Base-by-base conservation (phyloP, 345 rosid genomes). In the Heritiera littoralis region DNA sequence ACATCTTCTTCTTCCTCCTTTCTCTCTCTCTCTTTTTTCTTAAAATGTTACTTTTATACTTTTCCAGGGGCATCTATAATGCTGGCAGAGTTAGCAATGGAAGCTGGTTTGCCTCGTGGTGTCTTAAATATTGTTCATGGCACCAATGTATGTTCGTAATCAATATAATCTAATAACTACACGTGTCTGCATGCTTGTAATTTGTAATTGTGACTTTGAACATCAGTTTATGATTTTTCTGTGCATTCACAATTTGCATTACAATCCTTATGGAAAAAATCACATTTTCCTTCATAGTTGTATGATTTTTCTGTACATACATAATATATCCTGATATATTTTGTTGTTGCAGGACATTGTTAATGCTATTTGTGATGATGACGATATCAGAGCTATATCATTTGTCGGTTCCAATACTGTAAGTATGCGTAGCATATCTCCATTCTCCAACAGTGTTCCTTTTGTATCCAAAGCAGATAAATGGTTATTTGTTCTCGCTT, bases 341-440 rank as follows among this genome's bases (percentile, higher is more conserved):
- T 28, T 63, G 74, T 76, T 77, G 78, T 77, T 45, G 63, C 91
- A 95, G 99, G 98, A 92, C 79, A 81, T 90, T 76, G 99, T 95
- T 66, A 92, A 95, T 84, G 95, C 98, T 61, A 93, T 96, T 86
- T 96, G 99, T 83, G 99, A 96, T 81, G 88, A 94, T 54, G 94
- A 90, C 0, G 79, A 90, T 71, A 88, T 96, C 82, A 90, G 84
- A 83, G 99, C 99, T 69, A 83, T 96, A 78, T 96, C 99, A 43
- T 96, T 96, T 81, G 99, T 95, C 66, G 99, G 99, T 79, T 95
- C 99, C 0, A 93, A 95, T 82, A 88, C 84, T 51, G 99, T 95
- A 91, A 91, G 97, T 85, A 77, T 74, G 55, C 58, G 4, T 46
- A n/a, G 10, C 61, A 56, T n/a, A 7, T n/a, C 9, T 56, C 61